Evolutionary conservation across 2,329 filamentous ascomycete genomes (phyloP).

Genomic region (Aureobasidium subglaciale): DNA sequence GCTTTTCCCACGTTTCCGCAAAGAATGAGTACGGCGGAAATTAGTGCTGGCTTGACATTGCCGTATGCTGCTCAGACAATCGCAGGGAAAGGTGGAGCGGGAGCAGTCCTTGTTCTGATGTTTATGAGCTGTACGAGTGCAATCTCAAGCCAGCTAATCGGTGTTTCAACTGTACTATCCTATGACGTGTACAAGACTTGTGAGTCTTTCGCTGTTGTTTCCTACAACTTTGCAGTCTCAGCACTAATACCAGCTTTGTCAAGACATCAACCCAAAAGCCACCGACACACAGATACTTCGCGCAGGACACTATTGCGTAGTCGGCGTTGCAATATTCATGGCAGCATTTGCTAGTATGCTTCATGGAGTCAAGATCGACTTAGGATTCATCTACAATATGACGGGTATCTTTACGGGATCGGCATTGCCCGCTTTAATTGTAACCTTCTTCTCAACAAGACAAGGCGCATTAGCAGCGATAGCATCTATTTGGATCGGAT

Average conservation of each 20-base stretch:
- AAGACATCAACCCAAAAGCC: not conserved
- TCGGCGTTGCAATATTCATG: not conserved
- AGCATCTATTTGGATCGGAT: not conserved
- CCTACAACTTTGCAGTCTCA: not conserved
- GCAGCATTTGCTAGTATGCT: not conserved
- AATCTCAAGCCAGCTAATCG: conserved; percentile 22
- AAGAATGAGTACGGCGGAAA: conserved; percentile 21
- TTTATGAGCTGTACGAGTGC: conserved; percentile 43
- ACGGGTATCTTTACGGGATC: not conserved
- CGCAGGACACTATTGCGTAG: not conserved
- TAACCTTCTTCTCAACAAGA: not conserved
- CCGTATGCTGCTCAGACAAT: conserved; percentile 29
- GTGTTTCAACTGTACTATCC: conserved; percentile 32
- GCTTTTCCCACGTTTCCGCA: conserved; percentile 17
- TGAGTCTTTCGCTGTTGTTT: conserved; percentile 29
- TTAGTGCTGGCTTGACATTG: conserved; percentile 23
- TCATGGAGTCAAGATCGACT: not conserved
- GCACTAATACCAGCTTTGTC: no score
- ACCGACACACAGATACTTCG: not conserved
- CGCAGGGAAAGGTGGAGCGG: conserved; percentile 31
- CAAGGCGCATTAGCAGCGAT: not conserved
- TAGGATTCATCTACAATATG: not conserved
- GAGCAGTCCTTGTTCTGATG: conserved; percentile 34
- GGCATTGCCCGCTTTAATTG: not conserved
- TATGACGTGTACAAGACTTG: conserved; percentile 37